Evolutionary conservation across 179 eudicot genomes (phyloP), one percentile per base, ranked within the genome.

Genomic region (Beta macrorhiza): DNA sequence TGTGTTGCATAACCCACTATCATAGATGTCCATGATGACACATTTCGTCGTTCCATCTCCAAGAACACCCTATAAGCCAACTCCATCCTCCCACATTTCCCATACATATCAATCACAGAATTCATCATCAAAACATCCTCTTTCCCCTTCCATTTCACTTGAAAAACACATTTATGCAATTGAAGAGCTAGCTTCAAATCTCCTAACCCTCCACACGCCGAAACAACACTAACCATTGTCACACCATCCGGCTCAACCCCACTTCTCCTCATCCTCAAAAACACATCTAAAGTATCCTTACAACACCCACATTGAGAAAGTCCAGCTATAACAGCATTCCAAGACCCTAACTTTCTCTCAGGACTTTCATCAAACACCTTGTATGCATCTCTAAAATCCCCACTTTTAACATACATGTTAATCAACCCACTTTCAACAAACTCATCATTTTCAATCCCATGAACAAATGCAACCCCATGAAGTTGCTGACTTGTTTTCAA

Each of bases 31-130:
- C 97, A 94, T 0, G 97, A 94, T 1, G 94, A 91, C 71, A 93
- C 96, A 53, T 89, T 93, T 44, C 82, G 78, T 78, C 82, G 80
- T 14, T 72, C 78, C 94, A 94, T 94, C 53, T 80, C 51, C 17
- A 76, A 80, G 64, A 94, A 94, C 42, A 93, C 94, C 84, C 55
- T 78, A 67, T 82, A 56, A 22, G 97, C 92, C 67, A 90, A 84
- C 75, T 94, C 96, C 97, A 94, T 91, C 82, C 91, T 79, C 69
- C 96, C 98, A 84, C 98, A 93, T 80, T 94, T 94, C 10, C 92
- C 94, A 83, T 93, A 94, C 93, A 90, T 87, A 80, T 94, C 94
- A 67, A 93, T 79, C 5, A 94, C 82, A 1, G 96, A 90, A 87
- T 94, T 93, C 84, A 87, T 73, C 96, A 93, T 90, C 87, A 88